Conservation (phyloP, 139 green algal species). For the Auxenochlorella pyrenoidosa region DNA sequence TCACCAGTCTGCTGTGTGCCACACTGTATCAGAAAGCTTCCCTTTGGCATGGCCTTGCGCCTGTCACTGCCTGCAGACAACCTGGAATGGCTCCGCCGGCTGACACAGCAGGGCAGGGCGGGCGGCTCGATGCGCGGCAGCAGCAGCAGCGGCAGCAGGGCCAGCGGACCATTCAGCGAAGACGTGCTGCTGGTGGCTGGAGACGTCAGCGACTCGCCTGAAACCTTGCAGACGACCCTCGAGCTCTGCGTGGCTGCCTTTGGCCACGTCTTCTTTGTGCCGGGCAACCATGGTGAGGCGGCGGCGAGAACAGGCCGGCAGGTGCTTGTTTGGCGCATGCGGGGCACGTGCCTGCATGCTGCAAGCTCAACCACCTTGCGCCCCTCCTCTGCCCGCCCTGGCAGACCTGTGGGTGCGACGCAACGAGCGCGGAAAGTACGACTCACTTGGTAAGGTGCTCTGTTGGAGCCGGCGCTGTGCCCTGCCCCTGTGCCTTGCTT, state of each 20-base stretch:
- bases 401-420: slow-evolving; percentile 71
- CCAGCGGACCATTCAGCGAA: neutral
- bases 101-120: neutral
- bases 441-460: slow-evolving; percentile 42
- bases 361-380: no score
- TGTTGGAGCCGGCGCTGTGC: no score
- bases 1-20: no score
- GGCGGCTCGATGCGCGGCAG: neutral
- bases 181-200: slow-evolving; percentile 80
- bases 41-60: no score
- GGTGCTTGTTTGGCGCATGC: no score
- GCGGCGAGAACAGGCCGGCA: no score
- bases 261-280: slow-evolving; percentile 69
- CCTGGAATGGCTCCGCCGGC: slow-evolving; percentile 36
- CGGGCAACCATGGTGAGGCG: slow-evolving; percentile 73
- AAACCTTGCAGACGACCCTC: slow-evolving; percentile 59
- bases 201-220: slow-evolving; percentile 76
- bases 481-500: neutral
- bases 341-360: no score
- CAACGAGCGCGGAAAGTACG: slow-evolving; percentile 22
- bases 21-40: no score
- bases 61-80: slow-evolving; percentile 53
- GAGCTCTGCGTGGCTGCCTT: slow-evolving; percentile 53
- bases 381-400: no score
- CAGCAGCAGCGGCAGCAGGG: neutral